Percentiles rank a stretch among this genome's conserved stretches.
These are phyloP conservation scores for Colletotrichum lentis DNA, from an alignment of 2,329 filamentous ascomycete species.

Conservation along the genomic window DNA sequence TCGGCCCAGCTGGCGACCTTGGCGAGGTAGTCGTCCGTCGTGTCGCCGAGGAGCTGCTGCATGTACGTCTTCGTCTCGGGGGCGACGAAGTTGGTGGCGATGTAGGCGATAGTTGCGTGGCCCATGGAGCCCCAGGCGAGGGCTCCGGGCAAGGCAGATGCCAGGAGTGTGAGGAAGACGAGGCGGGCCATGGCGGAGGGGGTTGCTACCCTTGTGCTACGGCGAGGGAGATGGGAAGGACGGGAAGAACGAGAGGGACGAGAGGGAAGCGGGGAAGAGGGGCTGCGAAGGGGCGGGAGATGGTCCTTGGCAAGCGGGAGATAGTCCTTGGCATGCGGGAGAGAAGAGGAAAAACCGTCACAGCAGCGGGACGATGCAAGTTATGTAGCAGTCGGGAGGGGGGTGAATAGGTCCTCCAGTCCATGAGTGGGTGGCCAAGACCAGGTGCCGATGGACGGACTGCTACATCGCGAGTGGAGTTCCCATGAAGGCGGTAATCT, in stretches of 20 bases:
- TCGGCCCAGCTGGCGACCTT: slow-evolving; percentile 51
- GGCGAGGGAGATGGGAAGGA: not conserved
- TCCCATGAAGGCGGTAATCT: slow-evolving; percentile 13
- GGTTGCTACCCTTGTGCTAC: not conserved
- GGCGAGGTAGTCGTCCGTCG: slow-evolving; percentile 57
- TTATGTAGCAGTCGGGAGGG: slow-evolving; percentile 3
- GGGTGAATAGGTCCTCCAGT: not conserved
- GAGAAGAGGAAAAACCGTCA: not conserved
- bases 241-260: too few relatives aligned
- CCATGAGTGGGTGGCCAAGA: slow-evolving; percentile 22
- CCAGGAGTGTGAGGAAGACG: slow-evolving; percentile 39
- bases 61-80: slow-evolving; percentile 46
- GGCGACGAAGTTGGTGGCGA: slow-evolving; percentile 59
- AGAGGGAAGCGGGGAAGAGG: too few relatives aligned
- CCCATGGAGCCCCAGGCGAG: slow-evolving; percentile 56
- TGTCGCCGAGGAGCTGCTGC: slow-evolving; percentile 50
- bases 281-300: not conserved
- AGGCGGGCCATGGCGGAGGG: slow-evolving; percentile 41
- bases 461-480: too few relatives aligned
- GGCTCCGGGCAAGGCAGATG: slow-evolving; percentile 37
- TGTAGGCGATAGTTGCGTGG: slow-evolving; percentile 63
- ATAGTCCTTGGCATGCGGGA: slow-evolving; percentile 14
- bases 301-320: too few relatives aligned
- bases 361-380: not conserved
- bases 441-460: not conserved